Base-by-base conservation (phyloP, 139 green algal species). In the Micractinium conductrix region DNA sequence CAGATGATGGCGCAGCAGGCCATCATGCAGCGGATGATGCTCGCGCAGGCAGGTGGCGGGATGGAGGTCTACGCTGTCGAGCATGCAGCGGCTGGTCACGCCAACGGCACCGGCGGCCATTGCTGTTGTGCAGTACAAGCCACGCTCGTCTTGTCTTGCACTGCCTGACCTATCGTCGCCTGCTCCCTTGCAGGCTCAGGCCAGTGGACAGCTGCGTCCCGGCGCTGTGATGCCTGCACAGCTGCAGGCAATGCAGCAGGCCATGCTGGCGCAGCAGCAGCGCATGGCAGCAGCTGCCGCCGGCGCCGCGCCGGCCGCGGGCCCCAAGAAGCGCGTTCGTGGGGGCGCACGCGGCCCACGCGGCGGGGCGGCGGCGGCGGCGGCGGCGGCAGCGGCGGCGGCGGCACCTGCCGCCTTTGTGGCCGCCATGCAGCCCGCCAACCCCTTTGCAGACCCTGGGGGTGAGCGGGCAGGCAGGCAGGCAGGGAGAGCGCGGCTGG, bases 1-100 rank as follows among this genome's bases (percentile, higher is more conserved):
- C 58, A 69, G n/a, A 5, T 78, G 71, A 69, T 58, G 24, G 81
- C 81, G 28, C 81, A 86, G 73, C 81, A 86, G 81, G 38, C 58
- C 14, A 58, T 82, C 28, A 58, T 58, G 24, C 76, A 82, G 55
- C 76, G 76, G 21, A 37, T 82, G 76, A 53, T 82, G 76, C 76
- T 73, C n/a, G n/a, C n/a, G n/a, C n/a, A n/a, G n/a, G n/a, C n/a
- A n/a, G n/a, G n/a, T n/a, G n/a, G n/a, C n/a, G n/a, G n/a, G n/a
- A n/a, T n/a, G n/a, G n/a, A n/a, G n/a, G n/a, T n/a, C n/a, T n/a
- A n/a, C n/a, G n/a, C n/a, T n/a, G n/a, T n/a, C n/a, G n/a, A n/a
- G n/a, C n/a, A n/a, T n/a, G 58, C 76, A 82, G 76, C 76, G 72
- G 76, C 40, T 82, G 58, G n/a, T 73, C 14, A n/a, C n/a, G n/a